These are phyloP conservation scores for Mycena alexandri DNA, from an alignment of 768 basidiomycete species.

Conservation along the genomic window DNA sequence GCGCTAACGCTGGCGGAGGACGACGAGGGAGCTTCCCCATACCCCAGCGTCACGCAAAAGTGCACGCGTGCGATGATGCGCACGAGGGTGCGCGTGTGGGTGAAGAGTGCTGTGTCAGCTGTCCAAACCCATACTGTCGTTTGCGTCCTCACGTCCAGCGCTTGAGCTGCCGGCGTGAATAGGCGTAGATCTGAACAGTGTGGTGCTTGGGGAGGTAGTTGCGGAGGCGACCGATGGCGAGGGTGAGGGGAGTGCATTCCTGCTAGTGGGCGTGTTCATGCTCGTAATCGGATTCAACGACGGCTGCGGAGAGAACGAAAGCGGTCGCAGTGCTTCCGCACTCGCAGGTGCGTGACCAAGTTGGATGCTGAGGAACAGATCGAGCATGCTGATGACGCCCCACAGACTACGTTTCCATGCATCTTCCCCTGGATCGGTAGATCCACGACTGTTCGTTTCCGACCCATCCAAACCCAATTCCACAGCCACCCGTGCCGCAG, in stretches of 20 bases:
- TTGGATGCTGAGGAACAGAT: constrained; percentile 46
- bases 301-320: neutral
- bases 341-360: constrained; percentile 43
- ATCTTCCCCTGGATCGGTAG: neutral
- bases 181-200: neutral
- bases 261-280: neutral
- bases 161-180: neutral
- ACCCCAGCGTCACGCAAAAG: constrained; percentile 44
- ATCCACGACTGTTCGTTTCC: neutral
- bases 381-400: constrained; percentile 43
- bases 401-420: constrained; percentile 40
- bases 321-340: constrained; percentile 39
- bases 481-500: constrained; percentile 7
- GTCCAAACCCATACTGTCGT: neutral
- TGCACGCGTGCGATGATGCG: constrained; percentile 45
- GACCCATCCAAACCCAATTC: constrained; percentile 21
- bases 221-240: neutral
- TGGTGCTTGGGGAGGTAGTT: neutral
- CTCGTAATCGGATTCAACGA: neutral
- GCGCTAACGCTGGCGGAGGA: constrained; percentile 7
- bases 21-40: neutral
- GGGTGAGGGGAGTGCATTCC: constrained; percentile 8
- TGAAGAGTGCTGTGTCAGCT: constrained; percentile 36
- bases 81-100: constrained; percentile 39
- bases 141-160: neutral